Conservation (phyloP, 1,284 basidiomycete genomes). For the Waitea zeae region DNA sequence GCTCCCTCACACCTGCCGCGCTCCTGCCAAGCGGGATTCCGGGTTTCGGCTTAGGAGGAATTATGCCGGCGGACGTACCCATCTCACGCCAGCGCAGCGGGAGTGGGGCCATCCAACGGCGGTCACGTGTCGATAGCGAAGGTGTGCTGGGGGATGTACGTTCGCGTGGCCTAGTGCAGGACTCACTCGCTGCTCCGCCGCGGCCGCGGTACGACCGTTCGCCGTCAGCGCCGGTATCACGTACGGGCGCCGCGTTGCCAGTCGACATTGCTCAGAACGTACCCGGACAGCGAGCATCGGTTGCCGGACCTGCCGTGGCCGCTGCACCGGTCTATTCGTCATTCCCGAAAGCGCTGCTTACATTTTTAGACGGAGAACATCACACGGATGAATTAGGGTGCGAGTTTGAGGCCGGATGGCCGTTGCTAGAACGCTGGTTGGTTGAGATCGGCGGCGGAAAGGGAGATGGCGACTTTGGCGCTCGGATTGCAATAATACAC, state of each 20-base stretch:
- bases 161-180: too few relatives aligned
- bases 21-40: neutral
- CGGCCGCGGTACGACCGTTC: neutral
- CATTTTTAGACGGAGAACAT: conserved; percentile 71
- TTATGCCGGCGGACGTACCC: neutral
- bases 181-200: conserved; percentile 3
- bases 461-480: conserved; percentile 29
- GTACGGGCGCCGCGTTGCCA: neutral
- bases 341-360: conserved; percentile 40
- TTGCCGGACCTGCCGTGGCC: neutral
- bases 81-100: neutral
- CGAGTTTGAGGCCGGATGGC: conserved; percentile 71
- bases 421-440: conserved; percentile 64
- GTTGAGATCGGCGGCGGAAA: conserved; percentile 39
- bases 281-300: neutral
- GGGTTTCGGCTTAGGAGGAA: neutral
- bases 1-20: neutral
- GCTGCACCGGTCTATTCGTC: conserved; percentile 7
- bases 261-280: neutral
- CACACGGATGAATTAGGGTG: conserved; percentile 86
- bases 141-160: too few relatives aligned
- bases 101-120: too few relatives aligned
- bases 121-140: too few relatives aligned
- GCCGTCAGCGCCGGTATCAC: neutral
- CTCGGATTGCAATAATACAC: conserved; percentile 32